Evolutionary conservation across 1,139 yeast species (phyloP).

Genomic region (Saccharomyces uvarum): DNA sequence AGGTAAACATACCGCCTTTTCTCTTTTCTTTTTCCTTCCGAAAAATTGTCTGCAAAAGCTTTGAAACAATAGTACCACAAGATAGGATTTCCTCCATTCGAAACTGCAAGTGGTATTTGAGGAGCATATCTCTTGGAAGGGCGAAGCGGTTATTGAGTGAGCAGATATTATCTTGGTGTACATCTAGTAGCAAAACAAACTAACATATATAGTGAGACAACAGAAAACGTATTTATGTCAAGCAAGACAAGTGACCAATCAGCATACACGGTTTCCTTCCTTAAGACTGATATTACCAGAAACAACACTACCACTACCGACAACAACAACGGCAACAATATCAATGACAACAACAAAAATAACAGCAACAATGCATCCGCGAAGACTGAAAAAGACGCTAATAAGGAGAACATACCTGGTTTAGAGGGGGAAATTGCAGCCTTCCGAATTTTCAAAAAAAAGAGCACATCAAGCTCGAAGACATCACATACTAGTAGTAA

Average conservation of each 20-base stretch:
- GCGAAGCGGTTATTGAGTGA: background rate
- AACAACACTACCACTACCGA: background rate
- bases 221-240: background rate
- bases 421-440: background rate
- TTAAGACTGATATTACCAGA: background rate
- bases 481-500: background rate
- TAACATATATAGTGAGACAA: background rate
- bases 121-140: background rate
- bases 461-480: background rate
- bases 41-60: background rate
- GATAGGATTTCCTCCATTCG: background rate
- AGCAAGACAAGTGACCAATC: background rate
- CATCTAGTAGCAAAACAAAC: background rate
- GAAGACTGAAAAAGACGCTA: background rate
- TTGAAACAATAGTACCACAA: background rate
- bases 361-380: background rate
- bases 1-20: conserved; percentile 9
- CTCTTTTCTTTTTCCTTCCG: background rate
- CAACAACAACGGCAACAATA: background rate
- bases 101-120: background rate
- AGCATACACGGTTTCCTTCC: background rate
- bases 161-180: background rate
- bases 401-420: background rate
- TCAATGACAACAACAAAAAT: background rate
- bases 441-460: background rate